Base-by-base conservation (phyloP, 2,329 filamentous ascomycete genomes). In the Fusarium circinatum region DNA sequence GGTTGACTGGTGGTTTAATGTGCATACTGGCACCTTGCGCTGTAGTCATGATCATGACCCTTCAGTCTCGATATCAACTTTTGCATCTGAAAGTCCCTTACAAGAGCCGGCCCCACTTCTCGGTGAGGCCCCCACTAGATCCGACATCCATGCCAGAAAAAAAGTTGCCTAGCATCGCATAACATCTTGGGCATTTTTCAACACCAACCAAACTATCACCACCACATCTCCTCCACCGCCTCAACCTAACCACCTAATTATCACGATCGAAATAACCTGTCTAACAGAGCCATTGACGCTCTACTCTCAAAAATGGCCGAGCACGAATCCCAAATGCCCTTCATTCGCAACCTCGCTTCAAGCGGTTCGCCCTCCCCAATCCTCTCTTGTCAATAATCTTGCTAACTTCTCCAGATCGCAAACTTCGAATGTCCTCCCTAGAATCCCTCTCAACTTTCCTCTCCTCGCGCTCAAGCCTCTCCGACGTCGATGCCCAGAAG, bases 291-390 rank as follows among this genome's bases (percentile, higher is more conserved):
- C 47, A 64, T 65, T 57, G 73, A 66, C n/a, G 68, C 73, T 72
- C 66, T 57, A 41, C 18, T 13, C 18, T 51, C 3, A 51, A 68
- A 47, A 66, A 80, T 79, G 77, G 77, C 75, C 47, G 47, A 67
- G 26, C 64, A 82, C 51, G 85, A 86, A 77, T 82, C 84, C 65
- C 85, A 84, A 69, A 89, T 89, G 86, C 93, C 94, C 11, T 97
- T 97, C 76, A 92, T 97, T 73, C 93, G 91, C 82, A 92, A 95
- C 80, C 90, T 97, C 73, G 93, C 93, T 62, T 95, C 94, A 41
- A 96, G 93, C 84, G 93, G 94, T 96, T 80, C 72, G 88, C 85
- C 54, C n/a, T 65, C 54, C 67, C n/a, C 41, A n/a, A 34, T 55
- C 20, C 26, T n/a, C 26, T 49, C 15, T 47, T 14, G 32, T 34